phyloP scores from a whole-genome alignment of 192 early-diverging fungal genomes.

The Mortierella hygrophila region DNA sequence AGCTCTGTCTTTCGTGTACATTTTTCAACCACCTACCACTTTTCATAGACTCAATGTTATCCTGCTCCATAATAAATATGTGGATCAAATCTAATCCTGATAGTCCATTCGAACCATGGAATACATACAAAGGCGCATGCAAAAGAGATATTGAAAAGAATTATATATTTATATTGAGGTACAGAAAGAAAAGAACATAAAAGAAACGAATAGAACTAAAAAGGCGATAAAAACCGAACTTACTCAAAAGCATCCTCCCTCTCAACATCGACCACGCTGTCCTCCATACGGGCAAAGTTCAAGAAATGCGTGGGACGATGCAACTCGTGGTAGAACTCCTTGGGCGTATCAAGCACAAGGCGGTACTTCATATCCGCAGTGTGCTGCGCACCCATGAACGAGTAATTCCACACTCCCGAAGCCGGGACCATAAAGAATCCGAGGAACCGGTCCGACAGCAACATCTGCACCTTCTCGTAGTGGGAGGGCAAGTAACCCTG shows the following conservation, averaged over 20 bases:
- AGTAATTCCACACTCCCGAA: slow-evolving; percentile 98
- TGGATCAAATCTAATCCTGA: not conserved
- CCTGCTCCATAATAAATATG: not conserved
- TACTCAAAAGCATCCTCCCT: slow-evolving; percentile 72
- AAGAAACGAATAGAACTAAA: slow-evolving; percentile 1
- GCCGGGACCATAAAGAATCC: slow-evolving; percentile 99
- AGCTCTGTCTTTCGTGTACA: not conserved
- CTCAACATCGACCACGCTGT: slow-evolving; percentile 67
- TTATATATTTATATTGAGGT: not conserved
- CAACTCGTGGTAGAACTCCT: slow-evolving; percentile 97
- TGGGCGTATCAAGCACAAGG: slow-evolving; percentile 90
- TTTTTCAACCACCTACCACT: not conserved
- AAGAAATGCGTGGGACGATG: slow-evolving; percentile 97
- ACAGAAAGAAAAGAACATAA: not conserved
- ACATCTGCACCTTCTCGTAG: slow-evolving; percentile 98
- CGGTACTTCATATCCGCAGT: slow-evolving; percentile 93
- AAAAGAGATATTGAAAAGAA: not conserved
- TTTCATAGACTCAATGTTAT: not conserved
- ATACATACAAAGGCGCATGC: not conserved
- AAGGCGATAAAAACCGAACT: not conserved
- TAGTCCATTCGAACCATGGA: not conserved
- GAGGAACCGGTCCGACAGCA: slow-evolving; percentile 95
- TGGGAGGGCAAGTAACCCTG: slow-evolving; percentile 88
- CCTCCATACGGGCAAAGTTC: slow-evolving; percentile 85
- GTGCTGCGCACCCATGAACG: slow-evolving; percentile 97